Conservation (phyloP, 257 asterid species). For the Henckelia pumila region DNA sequence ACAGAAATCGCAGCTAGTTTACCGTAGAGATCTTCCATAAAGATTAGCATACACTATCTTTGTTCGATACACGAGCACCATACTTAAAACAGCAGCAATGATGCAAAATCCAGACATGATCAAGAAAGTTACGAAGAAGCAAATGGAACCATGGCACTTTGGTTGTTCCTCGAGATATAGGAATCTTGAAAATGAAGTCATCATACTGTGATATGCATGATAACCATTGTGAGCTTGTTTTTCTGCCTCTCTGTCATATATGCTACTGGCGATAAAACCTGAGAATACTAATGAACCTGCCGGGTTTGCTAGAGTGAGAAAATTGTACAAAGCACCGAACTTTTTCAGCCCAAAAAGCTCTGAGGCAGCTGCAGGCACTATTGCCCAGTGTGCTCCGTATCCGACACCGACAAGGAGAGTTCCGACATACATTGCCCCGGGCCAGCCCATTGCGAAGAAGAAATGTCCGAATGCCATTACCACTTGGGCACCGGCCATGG, state of each 20-base stretch:
- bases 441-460: constrained; percentile 54
- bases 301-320: constrained; percentile 52
- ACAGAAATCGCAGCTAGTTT: background rate
- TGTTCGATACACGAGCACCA: constrained; percentile 50
- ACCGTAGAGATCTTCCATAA: constrained; percentile 37
- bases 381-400: constrained; percentile 63
- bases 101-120: constrained; percentile 47
- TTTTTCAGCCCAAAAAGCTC: constrained; percentile 53
- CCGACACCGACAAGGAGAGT: constrained; percentile 54
- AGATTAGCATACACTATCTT: constrained; percentile 41
- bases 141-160: constrained; percentile 43
- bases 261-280: constrained; percentile 47
- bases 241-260: constrained; percentile 51
- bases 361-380: constrained; percentile 59
- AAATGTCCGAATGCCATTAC: constrained; percentile 52
- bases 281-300: constrained; percentile 52
- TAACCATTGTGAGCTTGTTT: constrained; percentile 38
- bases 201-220: constrained; percentile 17
- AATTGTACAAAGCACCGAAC: constrained; percentile 51
- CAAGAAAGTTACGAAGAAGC: constrained; percentile 48
- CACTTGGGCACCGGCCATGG: constrained; percentile 47
- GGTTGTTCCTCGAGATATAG: constrained; percentile 31
- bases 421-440: constrained; percentile 46
- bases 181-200: constrained; percentile 32
- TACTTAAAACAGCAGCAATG: constrained; percentile 36